Evolutionary conservation across 495 filamentous ascomycete species (phyloP).

Genomic region (Penicillium herquei): DNA sequence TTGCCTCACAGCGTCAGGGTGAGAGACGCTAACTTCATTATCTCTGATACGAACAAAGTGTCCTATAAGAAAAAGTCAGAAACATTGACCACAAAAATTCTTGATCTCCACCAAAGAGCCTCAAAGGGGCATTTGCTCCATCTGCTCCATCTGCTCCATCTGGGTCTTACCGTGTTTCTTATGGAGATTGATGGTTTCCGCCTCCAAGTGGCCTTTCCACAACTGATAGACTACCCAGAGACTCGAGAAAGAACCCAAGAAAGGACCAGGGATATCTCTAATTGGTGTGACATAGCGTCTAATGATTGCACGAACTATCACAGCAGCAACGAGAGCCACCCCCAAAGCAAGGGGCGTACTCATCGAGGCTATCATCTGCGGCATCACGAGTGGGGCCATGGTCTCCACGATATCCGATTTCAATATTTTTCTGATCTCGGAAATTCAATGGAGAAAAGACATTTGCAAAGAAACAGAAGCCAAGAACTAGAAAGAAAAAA

Average conservation of each 20-base stretch:
- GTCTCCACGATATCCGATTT: neutral
- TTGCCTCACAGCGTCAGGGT: conserved; percentile 42
- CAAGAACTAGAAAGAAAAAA: neutral
- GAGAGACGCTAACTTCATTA: conserved; percentile 49
- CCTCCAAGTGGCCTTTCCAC: neutral
- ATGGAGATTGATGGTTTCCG: conserved; percentile 15
- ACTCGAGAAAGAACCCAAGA: neutral
- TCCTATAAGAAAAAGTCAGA: conserved; percentile 16
- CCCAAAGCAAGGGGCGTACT: neutral
- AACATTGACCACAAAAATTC: neutral
- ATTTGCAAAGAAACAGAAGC: neutral
- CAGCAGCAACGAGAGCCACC: neutral
- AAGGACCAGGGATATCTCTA: conserved; percentile 2
- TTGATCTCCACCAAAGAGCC: too few species aligned
- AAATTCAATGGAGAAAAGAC: neutral
- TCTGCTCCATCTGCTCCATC: neutral
- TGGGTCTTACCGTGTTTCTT: conserved; percentile 36
- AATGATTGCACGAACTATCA: conserved; percentile 7
- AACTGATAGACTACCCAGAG: neutral
- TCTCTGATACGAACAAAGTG: conserved; percentile 47
- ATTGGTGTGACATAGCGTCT: conserved; percentile 26
- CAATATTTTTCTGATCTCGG: neutral
- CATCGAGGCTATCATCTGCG: neutral
- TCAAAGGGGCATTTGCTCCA: neutral
- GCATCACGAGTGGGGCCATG: neutral